These are phyloP conservation scores for Psilocybe tampanensis DNA, from an alignment of 768 basidiomycete genomes.

Conservation along the genomic window DNA sequence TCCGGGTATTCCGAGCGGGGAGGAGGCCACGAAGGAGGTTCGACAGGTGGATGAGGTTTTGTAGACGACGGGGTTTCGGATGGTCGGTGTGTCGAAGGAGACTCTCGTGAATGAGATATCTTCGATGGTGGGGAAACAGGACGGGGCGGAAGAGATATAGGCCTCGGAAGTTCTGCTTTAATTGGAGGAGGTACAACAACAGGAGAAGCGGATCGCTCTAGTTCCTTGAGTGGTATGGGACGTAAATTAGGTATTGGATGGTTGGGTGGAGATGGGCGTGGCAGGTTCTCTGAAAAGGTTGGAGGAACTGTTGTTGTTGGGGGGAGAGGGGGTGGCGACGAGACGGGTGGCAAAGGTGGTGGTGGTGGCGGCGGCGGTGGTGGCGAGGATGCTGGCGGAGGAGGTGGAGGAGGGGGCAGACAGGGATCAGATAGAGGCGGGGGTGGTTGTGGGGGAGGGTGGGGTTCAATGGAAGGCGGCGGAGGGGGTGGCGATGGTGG, in stretches of 20 bases:
- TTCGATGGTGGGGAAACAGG: constrained; percentile 8
- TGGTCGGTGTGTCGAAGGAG: neutral
- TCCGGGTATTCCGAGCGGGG: constrained; percentile 48
- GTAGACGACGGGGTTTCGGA: neutral
- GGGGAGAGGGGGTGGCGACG: constrained; percentile 23
- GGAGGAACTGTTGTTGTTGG: no score
- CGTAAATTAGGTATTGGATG: constrained; percentile 28
- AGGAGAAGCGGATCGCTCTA: constrained; percentile 12
- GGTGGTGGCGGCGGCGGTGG: constrained; percentile 22
- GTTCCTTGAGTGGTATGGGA: constrained; percentile 22
- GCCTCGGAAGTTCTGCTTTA: constrained; percentile 36
- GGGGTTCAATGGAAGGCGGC: constrained; percentile 31
- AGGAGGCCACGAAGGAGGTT: constrained; percentile 60
- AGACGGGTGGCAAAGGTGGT: constrained; percentile 9
- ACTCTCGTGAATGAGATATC: neutral
- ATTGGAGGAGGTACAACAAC: constrained; percentile 29
- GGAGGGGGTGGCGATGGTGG: constrained; percentile 32
- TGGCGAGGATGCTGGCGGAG: constrained; percentile 31
- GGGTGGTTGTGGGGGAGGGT: constrained; percentile 31
- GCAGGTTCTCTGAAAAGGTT: constrained; percentile 28
- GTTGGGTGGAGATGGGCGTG: constrained; percentile 29
- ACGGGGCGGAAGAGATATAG: constrained; percentile 11
- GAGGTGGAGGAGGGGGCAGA: constrained; percentile 35
- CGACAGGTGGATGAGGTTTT: constrained; percentile 23
- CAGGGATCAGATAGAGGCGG: constrained; percentile 37